These are phyloP conservation scores for Hypoxylon perforatum DNA, from an alignment of 495 filamentous ascomycete species.

Conservation along the genomic window DNA sequence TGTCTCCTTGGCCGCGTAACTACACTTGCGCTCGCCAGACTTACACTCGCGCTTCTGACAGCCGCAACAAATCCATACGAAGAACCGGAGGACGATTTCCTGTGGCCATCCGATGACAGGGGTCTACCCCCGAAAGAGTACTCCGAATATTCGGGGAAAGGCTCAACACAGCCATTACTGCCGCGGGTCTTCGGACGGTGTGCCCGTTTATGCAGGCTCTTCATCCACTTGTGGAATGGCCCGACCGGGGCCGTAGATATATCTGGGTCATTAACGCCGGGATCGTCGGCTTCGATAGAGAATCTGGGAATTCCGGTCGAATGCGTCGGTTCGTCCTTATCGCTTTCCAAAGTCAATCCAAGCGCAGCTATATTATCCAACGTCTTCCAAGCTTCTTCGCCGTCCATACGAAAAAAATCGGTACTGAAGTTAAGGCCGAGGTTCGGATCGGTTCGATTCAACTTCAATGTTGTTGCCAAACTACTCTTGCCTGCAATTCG, in stretches of 20 bases:
- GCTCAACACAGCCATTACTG: conserved; percentile 52
- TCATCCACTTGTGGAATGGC: conserved; percentile 70
- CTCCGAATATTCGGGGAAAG: conserved; percentile 58
- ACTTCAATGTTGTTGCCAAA: conserved; percentile 45
- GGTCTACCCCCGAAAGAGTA: conserved; percentile 46
- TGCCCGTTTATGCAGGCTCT: conserved; percentile 62
- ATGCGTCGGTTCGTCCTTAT: conserved; percentile 43
- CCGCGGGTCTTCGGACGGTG: conserved; percentile 48
- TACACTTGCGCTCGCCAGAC: conserved; percentile 74
- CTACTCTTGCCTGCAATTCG: conserved; percentile 48
- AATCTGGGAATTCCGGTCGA: conserved; percentile 42
- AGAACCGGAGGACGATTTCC: conserved; percentile 72
- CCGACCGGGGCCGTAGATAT: conserved; percentile 30
- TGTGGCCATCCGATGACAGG: conserved; percentile 52
- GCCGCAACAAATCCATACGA: conserved; percentile 79
- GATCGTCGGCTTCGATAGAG: conserved; percentile 29
- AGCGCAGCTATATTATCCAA: conserved; percentile 57
- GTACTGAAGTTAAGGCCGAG: conserved; percentile 38
- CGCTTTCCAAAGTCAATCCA: conserved; percentile 50
- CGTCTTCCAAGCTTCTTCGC: conserved; percentile 46
- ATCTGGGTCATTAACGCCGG: conserved; percentile 15
- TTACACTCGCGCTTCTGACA: conserved; percentile 81
- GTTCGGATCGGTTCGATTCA: conserved; percentile 45
- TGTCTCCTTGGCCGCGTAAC: conserved; percentile 66
- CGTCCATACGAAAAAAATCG: conserved; percentile 32